Base-by-base conservation (phyloP, 352 stramenopile genomes). In the Plasmopara viticola region DNA sequence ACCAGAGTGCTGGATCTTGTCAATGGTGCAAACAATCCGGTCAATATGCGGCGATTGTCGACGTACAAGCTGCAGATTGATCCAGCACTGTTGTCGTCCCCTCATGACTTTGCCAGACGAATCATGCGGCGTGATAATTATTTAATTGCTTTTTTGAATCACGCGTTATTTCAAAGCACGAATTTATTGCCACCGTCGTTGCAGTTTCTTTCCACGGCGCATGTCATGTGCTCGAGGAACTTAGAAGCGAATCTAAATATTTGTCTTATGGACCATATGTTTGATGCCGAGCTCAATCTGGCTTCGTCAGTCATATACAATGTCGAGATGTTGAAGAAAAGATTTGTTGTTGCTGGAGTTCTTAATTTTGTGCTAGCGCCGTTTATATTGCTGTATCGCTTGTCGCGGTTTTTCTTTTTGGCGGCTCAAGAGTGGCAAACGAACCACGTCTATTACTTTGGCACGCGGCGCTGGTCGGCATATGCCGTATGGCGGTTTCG, bases 121-220 rank as follows among this genome's bases (percentile, higher is more conserved):
- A 99, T 99, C 66, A 97, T 99, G 85, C 84, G 96, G 5, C 90
- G 96, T 40, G 96, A 99, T 49, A 99, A 99, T 70, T 99, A 98
- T 66, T 64, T 99, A 14, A 96, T 99, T 52, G 95, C 94, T 9
- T 94, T 98, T 59, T 96, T 99, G 74, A 98, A 98, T 71, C 77
- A 95, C 48, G 70, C 85, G 25, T 67, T 98, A 12, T 87, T 99
- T 39, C 88, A 98, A 65, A 72, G 95, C 14, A 78, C 70, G 20
- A 72, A 80, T 43, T 41, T 90, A 15, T 57, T 97, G 35, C 92
- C 89, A 0, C 48, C 72, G 34, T 68, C 54, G 40, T 49, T 95
- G 55, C 68, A 95, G 49, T 85, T 87, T 59, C 60, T 84, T 10
- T 87, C 78, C 7, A 84, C 69, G 33, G 74, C 78, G 38, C 81